Conservation (phyloP, 805 yeast genomes). For the Candida easanensis region DNA sequence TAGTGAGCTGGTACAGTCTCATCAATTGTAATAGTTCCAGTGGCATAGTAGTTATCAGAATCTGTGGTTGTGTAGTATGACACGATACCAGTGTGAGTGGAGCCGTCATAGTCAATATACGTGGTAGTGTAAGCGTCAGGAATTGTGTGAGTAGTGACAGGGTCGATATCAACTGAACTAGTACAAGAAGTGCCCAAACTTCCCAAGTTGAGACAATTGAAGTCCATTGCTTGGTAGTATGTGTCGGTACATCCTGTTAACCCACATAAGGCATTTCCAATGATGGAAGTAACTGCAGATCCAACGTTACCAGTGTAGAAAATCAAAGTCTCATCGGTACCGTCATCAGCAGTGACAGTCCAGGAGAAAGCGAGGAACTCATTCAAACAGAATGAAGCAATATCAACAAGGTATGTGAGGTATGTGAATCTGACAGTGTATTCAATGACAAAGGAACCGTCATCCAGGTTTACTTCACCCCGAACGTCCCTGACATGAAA, state of each 20-base stretch:
- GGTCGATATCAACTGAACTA: neutral
- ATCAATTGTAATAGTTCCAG: neutral
- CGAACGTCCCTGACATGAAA: slow-evolving; percentile 3
- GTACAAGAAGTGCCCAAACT: neutral
- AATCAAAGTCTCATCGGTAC: neutral
- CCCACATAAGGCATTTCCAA: slow-evolving; percentile 10
- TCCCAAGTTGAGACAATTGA: slow-evolving; percentile 10
- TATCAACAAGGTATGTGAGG: neutral
- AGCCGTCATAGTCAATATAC: neutral
- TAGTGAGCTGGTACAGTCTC: neutral
- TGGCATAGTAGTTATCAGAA: slow-evolving; percentile 1
- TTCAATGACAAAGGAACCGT: slow-evolving; percentile 13
- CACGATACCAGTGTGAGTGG: neutral
- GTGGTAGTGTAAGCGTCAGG: neutral
- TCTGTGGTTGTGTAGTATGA: slow-evolving; percentile 8
- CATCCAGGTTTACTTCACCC: slow-evolving; percentile 18
- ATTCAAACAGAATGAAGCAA: slow-evolving; percentile 4
- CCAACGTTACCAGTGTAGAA: slow-evolving; percentile 22
- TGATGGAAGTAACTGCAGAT: slow-evolving; percentile 5
- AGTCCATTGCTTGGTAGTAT: slow-evolving; percentile 9
- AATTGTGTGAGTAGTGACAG: too few relatives aligned
- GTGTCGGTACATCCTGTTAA: neutral
- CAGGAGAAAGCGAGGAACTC: slow-evolving; percentile 11
- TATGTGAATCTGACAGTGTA: slow-evolving; percentile 9
- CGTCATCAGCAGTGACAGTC: slow-evolving; percentile 5